Conservation (phyloP, 345 rosid species). For the Gynandropsis gynandra region DNA sequence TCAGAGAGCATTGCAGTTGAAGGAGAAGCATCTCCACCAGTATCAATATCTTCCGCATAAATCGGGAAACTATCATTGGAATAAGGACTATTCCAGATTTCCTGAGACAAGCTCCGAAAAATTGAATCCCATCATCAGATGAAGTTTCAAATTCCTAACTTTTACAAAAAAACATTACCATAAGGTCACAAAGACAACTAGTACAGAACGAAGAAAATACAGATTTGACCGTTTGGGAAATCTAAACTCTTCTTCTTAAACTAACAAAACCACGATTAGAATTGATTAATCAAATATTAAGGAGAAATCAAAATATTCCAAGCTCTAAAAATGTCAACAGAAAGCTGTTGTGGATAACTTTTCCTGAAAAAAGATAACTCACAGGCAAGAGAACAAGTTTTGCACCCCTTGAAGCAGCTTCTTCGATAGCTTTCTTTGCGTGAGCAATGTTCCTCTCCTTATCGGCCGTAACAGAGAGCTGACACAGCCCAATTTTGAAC, state of each 20-base stretch:
- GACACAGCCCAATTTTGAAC: constrained; percentile 87
- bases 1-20: constrained; percentile 82
- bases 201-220: no score
- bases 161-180: not conserved
- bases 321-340: not conserved
- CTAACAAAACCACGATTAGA: no score
- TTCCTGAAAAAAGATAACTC: constrained; percentile 18
- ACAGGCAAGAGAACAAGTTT: constrained; percentile 80
- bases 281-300: not conserved
- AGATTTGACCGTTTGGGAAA: no score
- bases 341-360: not conserved
- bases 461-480: constrained; percentile 63
- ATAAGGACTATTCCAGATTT: constrained; percentile 89
- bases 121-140: not conserved
- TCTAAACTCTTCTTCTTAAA: no score
- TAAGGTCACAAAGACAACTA: no score
- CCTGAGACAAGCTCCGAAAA: constrained; percentile 35
- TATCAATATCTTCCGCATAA: constrained; percentile 84
- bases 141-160: not conserved
- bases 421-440: constrained; percentile 55
- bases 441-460: constrained; percentile 70
- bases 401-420: constrained; percentile 71
- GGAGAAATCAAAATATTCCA: constrained; percentile 2
- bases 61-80: constrained; percentile 86
- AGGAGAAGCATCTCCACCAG: constrained; percentile 59